Conservation (phyloP, 2,329 filamentous ascomycete genomes). For the Cladophialophora yegresii region DNA sequence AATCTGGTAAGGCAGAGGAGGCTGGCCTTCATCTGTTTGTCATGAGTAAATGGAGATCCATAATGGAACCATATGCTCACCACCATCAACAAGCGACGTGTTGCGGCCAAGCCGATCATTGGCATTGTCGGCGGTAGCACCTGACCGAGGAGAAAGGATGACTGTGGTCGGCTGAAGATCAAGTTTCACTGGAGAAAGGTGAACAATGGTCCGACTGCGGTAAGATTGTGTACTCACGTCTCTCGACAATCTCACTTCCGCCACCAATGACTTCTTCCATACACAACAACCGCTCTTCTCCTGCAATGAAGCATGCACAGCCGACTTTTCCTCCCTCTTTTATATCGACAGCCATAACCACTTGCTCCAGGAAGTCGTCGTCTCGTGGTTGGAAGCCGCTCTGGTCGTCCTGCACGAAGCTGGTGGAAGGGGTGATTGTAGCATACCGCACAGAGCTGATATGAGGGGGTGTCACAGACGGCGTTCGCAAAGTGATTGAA, state of each 20-base stretch:
- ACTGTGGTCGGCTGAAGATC: conserved; percentile 64
- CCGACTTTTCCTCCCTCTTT: conserved; percentile 71
- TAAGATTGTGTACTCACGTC: conserved; percentile 42
- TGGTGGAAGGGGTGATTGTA: background rate
- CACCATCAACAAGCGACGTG: conserved; percentile 39
- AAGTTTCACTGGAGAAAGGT: conserved; percentile 55
- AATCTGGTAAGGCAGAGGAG: conserved; percentile 60
- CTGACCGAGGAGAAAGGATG: conserved; percentile 58
- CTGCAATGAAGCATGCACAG: conserved; percentile 77
- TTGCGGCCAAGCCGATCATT: conserved; percentile 44
- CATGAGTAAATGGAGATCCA: conserved; percentile 4
- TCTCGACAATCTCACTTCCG: conserved; percentile 68
- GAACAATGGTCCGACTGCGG: background rate
- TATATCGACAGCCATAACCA: conserved; percentile 79
- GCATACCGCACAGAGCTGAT: background rate
- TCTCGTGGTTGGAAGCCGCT: background rate
- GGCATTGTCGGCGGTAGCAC: conserved; percentile 43
- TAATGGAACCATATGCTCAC: conserved; percentile 33
- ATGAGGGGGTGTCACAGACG: conserved; percentile 11
- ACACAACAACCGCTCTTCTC: conserved; percentile 69
- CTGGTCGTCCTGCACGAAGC: background rate
- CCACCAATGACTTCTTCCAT: conserved; percentile 74
- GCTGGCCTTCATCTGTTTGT: conserved; percentile 8
- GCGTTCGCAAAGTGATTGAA: background rate
- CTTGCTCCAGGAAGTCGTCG: conserved; percentile 62